Base-by-base conservation (phyloP, 345 rosid species). In the Microcos paniculata region DNA sequence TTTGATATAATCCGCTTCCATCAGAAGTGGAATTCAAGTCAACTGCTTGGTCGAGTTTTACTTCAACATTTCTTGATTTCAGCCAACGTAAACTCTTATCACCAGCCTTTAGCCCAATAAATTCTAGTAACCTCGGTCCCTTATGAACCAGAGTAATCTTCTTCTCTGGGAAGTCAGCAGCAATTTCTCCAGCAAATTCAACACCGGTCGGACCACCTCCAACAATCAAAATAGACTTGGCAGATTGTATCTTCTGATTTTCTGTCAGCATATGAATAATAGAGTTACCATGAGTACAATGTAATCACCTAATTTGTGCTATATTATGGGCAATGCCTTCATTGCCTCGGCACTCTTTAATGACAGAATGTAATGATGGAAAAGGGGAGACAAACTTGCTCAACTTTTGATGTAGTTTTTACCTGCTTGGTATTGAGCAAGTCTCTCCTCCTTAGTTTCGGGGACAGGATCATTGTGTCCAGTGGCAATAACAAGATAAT, bases 201-300 rank as follows among this genome's bases (percentile, higher is more conserved):
- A 94, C 98, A 51, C 98, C 99, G 38, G 93, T 81, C 0, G 98
- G 99, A 74, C 99, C 99, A 58, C 98, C 99, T 79, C 99, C 99
- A 59, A 94, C 82, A 23, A 93, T 89, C 80, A 94, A 78, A 82
- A 94, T 82, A 23, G 97, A 94, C 49, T 21, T 64, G 30, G 98
- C 90, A 57, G 98, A 76, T 76, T 80, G 83, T 19, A 94, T 93
- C 91, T 91, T 93, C 61, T 93, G 87, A 79, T 81, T 80, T 49
- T 91, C 98, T 94, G 87, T 74, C 79, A 30, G 73, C 62, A 72
- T 10, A 64, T 8, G 62, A 38, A 65, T 9, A 58, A 43, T 21
- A 59, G 18, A 71, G 61, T 43, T 46, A 74, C 45, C 33, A 69
- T 77, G 33, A 62, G 75, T 21, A 45, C 26, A 18, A 48, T 9